Conservation (phyloP, 1,284 basidiomycete species). For the Sutorius eximius region DNA sequence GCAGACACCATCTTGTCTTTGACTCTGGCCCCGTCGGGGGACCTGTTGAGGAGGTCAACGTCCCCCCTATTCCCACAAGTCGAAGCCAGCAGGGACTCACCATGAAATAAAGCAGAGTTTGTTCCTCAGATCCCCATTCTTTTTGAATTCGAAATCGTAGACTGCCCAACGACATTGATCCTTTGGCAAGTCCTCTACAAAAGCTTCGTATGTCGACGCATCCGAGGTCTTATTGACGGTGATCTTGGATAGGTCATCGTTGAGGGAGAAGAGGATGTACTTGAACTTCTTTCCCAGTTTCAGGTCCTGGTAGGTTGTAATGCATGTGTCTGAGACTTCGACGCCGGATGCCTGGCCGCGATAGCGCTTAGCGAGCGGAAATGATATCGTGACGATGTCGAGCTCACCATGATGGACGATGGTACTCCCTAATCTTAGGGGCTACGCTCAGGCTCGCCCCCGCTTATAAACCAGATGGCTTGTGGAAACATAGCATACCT, state of each 20-base stretch:
- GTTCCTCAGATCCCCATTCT: conserved; percentile 67
- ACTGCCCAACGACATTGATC: conserved; percentile 85
- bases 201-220: conserved; percentile 67
- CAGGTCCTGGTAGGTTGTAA: conserved; percentile 71
- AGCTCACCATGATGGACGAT: conserved; percentile 20
- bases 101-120: conserved; percentile 90
- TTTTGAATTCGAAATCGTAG: conserved; percentile 90
- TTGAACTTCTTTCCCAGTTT: conserved; percentile 83
- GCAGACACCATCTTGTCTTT: conserved; percentile 96
- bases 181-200: conserved; percentile 78
- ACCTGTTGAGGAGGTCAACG: conserved; percentile 50
- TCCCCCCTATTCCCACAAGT: not conserved
- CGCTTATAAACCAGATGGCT: conserved; percentile 13
- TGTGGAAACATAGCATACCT: not conserved
- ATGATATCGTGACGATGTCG: not conserved
- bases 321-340: conserved; percentile 58
- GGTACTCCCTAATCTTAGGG: conserved; percentile 12
- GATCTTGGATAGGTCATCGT: conserved; percentile 70
- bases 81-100: conserved; percentile 36
- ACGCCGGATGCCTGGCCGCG: conserved; percentile 76
- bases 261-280: conserved; percentile 86
- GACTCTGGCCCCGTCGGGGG: conserved; percentile 85
- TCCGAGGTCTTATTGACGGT: conserved; percentile 67
- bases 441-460: not conserved
- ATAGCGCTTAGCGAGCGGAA: not conserved